These are phyloP conservation scores for Acacia crassicarpa DNA, from an alignment of 306 rosid species.

Conservation along the genomic window DNA sequence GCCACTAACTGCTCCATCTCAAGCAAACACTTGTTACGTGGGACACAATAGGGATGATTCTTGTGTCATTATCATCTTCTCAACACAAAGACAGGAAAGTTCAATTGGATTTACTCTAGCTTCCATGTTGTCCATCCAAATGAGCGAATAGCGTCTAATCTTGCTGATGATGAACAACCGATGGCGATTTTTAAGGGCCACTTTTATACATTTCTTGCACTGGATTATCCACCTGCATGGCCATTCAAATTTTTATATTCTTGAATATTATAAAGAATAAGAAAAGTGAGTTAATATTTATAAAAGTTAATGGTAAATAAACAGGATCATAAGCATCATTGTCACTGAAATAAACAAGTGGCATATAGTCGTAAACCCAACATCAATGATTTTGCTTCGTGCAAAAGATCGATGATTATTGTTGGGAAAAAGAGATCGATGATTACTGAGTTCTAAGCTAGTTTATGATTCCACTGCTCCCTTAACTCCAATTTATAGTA, in stretches of 20 bases:
- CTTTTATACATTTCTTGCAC: background rate
- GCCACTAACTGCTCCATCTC: background rate
- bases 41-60: too few relatives aligned
- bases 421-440: too few relatives aligned
- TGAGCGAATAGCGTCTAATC: background rate
- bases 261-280: too few relatives aligned
- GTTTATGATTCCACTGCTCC: too few relatives aligned
- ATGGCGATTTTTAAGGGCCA: background rate
- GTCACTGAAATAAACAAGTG: background rate
- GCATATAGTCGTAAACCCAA: background rate
- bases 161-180: background rate
- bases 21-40: background rate
- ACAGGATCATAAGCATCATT: too few relatives aligned
- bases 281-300: background rate
- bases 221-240: too few relatives aligned
- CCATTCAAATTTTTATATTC: too few relatives aligned
- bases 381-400: background rate
- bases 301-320: too few relatives aligned
- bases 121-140: background rate
- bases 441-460: too few relatives aligned
- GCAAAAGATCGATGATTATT: background rate
- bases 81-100: background rate
- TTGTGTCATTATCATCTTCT: background rate
- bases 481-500: too few relatives aligned
- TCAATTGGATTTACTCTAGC: background rate